phyloP scores from a whole-genome alignment of 495 filamentous ascomycete species.

The Penicillium psychrofluorescens region DNA sequence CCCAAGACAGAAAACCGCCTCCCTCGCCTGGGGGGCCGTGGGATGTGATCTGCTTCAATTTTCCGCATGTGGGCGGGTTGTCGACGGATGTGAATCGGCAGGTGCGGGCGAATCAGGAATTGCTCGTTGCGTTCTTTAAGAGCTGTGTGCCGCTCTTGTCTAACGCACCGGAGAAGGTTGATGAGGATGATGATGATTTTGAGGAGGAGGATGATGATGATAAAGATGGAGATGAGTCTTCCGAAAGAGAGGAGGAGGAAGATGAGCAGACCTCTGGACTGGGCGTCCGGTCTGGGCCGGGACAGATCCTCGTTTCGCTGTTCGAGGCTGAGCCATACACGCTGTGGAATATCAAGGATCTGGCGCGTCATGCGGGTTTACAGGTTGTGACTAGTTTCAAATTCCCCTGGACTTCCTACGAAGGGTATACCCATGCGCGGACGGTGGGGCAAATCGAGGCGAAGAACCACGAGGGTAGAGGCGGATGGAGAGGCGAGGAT shows the following conservation, averaged over 20 bases:
- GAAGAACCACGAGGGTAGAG: constrained; percentile 39
- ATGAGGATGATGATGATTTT: constrained; percentile 13
- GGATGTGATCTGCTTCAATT: constrained; percentile 86
- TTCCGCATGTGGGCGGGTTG: constrained; percentile 89
- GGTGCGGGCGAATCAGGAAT: constrained; percentile 84
- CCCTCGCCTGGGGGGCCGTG: constrained; percentile 37
- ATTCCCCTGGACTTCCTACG: constrained; percentile 69
- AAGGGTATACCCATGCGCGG: constrained; percentile 79
- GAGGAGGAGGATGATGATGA: constrained; percentile 12
- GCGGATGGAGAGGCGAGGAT: constrained; percentile 74
- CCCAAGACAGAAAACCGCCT: not conserved
- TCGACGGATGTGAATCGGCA: constrained; percentile 91
- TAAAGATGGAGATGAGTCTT: constrained; percentile 6
- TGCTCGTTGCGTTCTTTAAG: constrained; percentile 78
- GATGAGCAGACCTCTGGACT: constrained; percentile 13
- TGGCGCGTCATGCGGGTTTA: constrained; percentile 73
- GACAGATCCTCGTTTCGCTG: constrained; percentile 74
- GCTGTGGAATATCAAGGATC: constrained; percentile 85
- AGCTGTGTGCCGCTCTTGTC: constrained; percentile 45
- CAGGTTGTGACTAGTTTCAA: constrained; percentile 67
- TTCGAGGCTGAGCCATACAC: constrained; percentile 94
- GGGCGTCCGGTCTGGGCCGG: constrained; percentile 28
- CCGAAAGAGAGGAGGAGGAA: constrained; percentile 11
- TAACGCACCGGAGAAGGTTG: constrained; percentile 21
- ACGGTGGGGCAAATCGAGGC: constrained; percentile 74